phyloP scores from a whole-genome alignment of 164 flowering plant species.

The Vitis rotundifolia region DNA sequence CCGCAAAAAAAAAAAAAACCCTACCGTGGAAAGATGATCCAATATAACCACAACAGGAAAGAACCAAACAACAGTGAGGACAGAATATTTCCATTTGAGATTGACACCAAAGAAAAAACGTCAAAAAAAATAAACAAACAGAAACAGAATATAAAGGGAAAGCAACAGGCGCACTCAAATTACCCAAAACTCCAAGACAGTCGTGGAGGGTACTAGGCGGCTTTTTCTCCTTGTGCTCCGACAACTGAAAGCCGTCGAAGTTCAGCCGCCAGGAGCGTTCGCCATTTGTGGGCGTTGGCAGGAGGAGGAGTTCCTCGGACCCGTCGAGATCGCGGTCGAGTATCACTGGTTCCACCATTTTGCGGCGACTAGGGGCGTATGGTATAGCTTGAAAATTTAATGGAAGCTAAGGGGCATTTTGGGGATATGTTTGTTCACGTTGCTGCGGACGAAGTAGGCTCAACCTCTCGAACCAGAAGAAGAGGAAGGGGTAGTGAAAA shows the following conservation, averaged over 20 bases:
- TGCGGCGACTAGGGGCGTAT: slow-evolving; percentile 1
- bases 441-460: not conserved
- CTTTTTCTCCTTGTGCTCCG: slow-evolving; percentile 51
- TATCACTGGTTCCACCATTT: slow-evolving; percentile 38
- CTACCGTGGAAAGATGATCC: not conserved
- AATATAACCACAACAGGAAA: not conserved
- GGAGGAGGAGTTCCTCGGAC: slow-evolving; percentile 45
- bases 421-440: not conserved
- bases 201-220: slow-evolving; percentile 60
- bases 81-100: not conserved
- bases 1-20: not conserved
- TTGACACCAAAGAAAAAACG: no score
- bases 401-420: not conserved
- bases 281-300: slow-evolving; percentile 25
- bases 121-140: not conserved
- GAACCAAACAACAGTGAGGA: not conserved
- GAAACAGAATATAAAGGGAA: not conserved
- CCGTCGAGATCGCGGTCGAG: slow-evolving; percentile 19
- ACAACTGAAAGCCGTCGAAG: slow-evolving; percentile 64
- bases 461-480: not conserved
- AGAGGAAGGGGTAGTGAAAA: not conserved
- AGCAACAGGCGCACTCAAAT: not conserved
- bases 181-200: slow-evolving; percentile 78
- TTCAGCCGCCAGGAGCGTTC: slow-evolving; percentile 83
- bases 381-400: not conserved